Evolutionary conservation across 768 basidiomycete genomes (phyloP), one percentile per base, ranked within the genome.

Genomic region (Serendipita indica): DNA sequence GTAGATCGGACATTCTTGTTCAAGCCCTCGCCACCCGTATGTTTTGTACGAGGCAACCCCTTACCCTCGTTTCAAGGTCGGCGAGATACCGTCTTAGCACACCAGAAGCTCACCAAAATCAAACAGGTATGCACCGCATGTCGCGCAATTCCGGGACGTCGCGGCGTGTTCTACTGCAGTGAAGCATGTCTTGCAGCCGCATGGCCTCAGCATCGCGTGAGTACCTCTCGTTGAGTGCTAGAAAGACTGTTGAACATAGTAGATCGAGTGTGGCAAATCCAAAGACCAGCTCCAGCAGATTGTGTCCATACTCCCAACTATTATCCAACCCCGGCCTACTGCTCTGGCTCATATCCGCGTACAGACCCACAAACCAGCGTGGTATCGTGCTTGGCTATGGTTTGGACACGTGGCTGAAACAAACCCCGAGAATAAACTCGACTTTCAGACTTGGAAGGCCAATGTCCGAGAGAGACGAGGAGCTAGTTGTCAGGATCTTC

Each of bases 131-230:
- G 16, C 22, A 27, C 16, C 22, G 10, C 49, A 4, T 27, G 16
- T 28, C 12, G 10, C 10, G 16, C 22, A 10, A 54, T 27, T 33
- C 49, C 10, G 20, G n/a, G 30, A 22, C 49, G 49, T 10, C 49
- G 30, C n/a, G 49, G 49, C 10, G 49, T 54, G 22, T 54, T 22
- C 30, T 54, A 54, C 22, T 54, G 49, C 30, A 54, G 49, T 54
- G 49, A 54, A n/a, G 16, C 49, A 16, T 54, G 49, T 54, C 10
- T 54, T 10, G 12, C 49, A 3, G 30, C 49, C 3, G 49, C 20
- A 6, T 54, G 49, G 49, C 49, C 16, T 16, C 30, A 22, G 10
- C 49, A 54, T 32, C 49, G 49, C 10, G 49, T 54, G 30, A 18
- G 49, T 54, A 12, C 20, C 49, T 18, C n/a, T 30, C 7, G 16